Percentiles rank a stretch among this genome's conserved stretches.
These are phyloP conservation scores for Microdochium trichocladiopsis DNA, from an alignment of 2,329 filamentous ascomycete genomes.

Conservation along the genomic window DNA sequence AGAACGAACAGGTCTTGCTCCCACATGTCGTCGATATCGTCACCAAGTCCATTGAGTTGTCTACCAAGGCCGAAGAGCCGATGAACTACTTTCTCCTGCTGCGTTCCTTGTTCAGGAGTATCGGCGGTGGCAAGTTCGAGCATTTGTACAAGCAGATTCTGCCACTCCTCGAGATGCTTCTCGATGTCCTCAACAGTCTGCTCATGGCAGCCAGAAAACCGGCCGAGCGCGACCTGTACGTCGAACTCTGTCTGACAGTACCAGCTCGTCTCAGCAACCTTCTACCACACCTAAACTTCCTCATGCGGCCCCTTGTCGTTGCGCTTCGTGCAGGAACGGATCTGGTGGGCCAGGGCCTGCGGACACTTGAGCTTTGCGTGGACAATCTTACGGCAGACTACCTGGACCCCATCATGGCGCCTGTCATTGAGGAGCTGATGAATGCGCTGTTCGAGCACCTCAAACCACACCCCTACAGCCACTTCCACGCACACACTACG, in stretches of 20 bases:
- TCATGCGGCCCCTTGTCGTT: conserved; percentile 97
- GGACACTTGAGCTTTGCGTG: conserved; percentile 92
- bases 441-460: conserved; percentile 94
- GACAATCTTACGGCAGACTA: conserved; percentile 98
- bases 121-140: conserved; percentile 95
- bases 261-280: conserved; percentile 91
- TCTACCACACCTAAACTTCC: conserved; percentile 86
- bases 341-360: conserved; percentile 85
- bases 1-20: conserved; percentile 92
- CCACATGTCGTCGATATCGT: conserved; percentile 97
- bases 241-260: conserved; percentile 93
- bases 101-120: conserved; percentile 88
- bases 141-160: conserved; percentile 97
- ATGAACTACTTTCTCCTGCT: conserved; percentile 98
- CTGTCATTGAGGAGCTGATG: conserved; percentile 98
- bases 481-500: conserved; percentile 96
- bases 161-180: conserved; percentile 90
- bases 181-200: conserved; percentile 95
- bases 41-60: conserved; percentile 93
- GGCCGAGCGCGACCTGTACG: conserved; percentile 87
- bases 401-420: conserved; percentile 96
- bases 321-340: conserved; percentile 87
- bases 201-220: conserved; percentile 86
- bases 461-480: conserved; percentile 87
- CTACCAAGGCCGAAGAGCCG: conserved; percentile 90